Evolutionary conservation across 192 early-diverging fungal genomes (phyloP).

Genomic region (Coemansia sp.): DNA sequence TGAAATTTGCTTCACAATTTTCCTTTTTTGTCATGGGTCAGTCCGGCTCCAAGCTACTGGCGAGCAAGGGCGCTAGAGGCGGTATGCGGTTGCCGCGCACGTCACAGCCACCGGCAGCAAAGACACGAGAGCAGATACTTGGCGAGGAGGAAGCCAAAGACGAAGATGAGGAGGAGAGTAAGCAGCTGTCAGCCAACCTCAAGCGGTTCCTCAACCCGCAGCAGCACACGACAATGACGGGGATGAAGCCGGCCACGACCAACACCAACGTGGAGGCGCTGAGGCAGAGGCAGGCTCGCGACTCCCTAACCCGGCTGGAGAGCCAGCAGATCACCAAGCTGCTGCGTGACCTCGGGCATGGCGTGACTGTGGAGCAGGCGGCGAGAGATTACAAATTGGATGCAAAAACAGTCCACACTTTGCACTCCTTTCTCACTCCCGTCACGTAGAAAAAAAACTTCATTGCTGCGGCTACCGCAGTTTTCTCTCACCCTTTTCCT

Average conservation of each 20-base stretch:
- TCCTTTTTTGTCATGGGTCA: constrained; percentile 24
- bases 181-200: constrained; percentile 30
- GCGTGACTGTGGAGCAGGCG: background rate
- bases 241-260: constrained; percentile 12
- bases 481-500: background rate
- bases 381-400: constrained; percentile 26
- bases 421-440: constrained; percentile 12
- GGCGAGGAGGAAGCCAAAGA: constrained; percentile 11
- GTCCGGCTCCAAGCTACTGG: constrained; percentile 17
- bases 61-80: background rate
- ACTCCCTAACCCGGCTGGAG: constrained; percentile 9
- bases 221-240: constrained; percentile 40
- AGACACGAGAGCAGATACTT: constrained; percentile 45
- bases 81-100: constrained; percentile 30
- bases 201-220: constrained; percentile 39
- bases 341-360: constrained; percentile 3
- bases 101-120: constrained; percentile 7
- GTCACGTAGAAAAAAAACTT: background rate
- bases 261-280: constrained; percentile 44
- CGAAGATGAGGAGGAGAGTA: background rate
- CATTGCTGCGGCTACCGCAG: background rate
- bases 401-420: background rate
- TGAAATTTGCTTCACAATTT: background rate
- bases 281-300: constrained; percentile 11
- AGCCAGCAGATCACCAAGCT: constrained; percentile 6